Evolutionary conservation across 805 yeast species (phyloP), one percentile per base, ranked within the genome.

Genomic region (Suhomyces canberraensis): DNA sequence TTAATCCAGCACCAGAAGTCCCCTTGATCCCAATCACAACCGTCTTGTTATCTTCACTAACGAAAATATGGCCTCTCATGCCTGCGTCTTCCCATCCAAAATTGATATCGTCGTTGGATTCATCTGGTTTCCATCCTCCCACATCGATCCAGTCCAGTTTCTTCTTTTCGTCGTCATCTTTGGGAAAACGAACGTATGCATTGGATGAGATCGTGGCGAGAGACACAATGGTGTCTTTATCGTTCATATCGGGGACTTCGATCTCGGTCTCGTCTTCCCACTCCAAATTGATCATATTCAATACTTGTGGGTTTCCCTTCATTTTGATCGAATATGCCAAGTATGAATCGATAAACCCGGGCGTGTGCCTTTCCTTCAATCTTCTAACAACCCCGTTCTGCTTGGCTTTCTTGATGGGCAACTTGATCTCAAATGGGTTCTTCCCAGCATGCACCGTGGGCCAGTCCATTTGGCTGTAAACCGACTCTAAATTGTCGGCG

Each of bases 11-110:
- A 0, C 97, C 95, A 33, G 90, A 78, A 1, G 98, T 91, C 1
- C 98, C 98, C 58, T 93, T 93, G 40, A 88, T 69, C 0, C 95
- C 78, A 20, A 93, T 75, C 1, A 93, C 83, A 11, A 87, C 86
- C 2, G 79, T 72, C 33, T 71, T 73, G 16, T 66, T 64, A 41
- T 76, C 78, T 33, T 76, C 73, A 32, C 65, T 60, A 7, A 78
- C 80, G 61, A 93, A 93, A 1, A 93, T 78, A 56, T 93, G 96
- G 2, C 98, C 98, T 29, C 98, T 70, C 2, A 93, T 61, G 1
- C 97, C 97, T 42, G 76, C 79, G 8, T 70, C 80, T 44, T 78
- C 75, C 98, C 98, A 93, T 3, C 98, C 98, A 56, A 82, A 82
- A 13, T 81, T 77, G 9, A 62, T 49, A n/a, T 75, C 68, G n/a